Evolutionary conservation across 2,329 filamentous ascomycete species (phyloP).

Genomic region (Tolypocladium sp.): DNA sequence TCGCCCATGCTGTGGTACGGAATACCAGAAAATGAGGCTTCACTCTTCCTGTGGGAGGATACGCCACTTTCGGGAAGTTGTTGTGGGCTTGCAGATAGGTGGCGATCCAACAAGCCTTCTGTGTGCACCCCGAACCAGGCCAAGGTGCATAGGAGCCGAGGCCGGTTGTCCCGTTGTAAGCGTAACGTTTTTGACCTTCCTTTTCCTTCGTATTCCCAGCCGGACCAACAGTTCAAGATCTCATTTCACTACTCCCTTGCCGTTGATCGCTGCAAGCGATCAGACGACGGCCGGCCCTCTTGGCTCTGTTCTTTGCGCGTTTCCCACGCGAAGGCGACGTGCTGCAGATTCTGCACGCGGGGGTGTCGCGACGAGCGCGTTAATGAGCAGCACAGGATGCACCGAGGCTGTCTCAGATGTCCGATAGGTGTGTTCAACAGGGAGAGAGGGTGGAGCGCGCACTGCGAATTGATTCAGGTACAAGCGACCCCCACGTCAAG

Average conservation of each 20-base stretch:
- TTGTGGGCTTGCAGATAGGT: neutral
- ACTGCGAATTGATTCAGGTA: neutral
- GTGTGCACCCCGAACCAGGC: neutral
- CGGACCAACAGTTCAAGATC: neutral
- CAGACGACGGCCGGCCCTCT: neutral
- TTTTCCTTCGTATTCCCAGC: neutral
- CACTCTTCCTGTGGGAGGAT: neutral
- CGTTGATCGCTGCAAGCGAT: neutral
- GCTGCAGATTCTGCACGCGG: neutral
- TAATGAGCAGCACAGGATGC: neutral
- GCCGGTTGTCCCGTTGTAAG: neutral
- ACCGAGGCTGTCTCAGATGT: neutral
- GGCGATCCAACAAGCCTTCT: neutral
- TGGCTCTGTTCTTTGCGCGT: neutral
- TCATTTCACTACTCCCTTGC: neutral
- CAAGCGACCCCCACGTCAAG: neutral
- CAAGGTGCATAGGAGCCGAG: neutral
- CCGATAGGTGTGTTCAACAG: neutral
- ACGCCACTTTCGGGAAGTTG: neutral
- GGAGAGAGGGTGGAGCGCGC: neutral
- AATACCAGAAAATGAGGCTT: neutral
- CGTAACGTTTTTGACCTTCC: neutral
- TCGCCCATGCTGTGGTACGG: neutral
- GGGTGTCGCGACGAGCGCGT: neutral
- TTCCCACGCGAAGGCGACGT: neutral